Percentiles rank a stretch among this genome's conserved stretches.
Evolutionary conservation across 768 basidiomycete genomes (phyloP).

Genomic region (Macrolepiota fuliginosa): DNA sequence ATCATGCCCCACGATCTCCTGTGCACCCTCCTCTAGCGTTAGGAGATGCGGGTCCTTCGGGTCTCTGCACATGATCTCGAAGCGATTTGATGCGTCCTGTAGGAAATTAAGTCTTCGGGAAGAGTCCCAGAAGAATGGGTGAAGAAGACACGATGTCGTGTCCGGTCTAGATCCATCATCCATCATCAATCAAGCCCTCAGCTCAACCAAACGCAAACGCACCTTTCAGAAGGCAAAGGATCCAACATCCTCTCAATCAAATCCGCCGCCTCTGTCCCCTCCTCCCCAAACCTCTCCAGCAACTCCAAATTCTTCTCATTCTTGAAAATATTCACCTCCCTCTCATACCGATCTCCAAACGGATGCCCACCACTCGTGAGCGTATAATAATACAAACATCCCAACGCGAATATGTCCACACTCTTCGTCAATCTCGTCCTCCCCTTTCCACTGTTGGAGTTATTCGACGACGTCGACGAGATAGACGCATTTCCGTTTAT

Average conservation of each 20-base stretch:
- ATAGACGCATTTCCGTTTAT: conserved; percentile 32
- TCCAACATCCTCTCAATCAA: conserved; percentile 79
- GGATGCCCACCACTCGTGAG: conserved; percentile 91
- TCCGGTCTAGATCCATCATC: conserved; percentile 63
- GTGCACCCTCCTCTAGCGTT: conserved; percentile 69
- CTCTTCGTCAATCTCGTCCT: conserved; percentile 84
- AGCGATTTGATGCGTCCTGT: conserved; percentile 97
- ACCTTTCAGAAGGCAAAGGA: conserved; percentile 75
- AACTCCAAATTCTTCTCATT: conserved; percentile 68
- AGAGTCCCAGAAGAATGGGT: conserved; percentile 97
- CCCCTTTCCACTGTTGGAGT: conserved; percentile 32
- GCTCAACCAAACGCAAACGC: conserved; percentile 22
- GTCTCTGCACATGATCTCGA: conserved; percentile 96
- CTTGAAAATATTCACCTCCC: conserved; percentile 92
- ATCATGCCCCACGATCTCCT: conserved; percentile 78
- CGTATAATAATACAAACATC: conserved; percentile 93
- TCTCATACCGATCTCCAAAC: conserved; percentile 88
- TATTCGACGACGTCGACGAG: conserved; percentile 18
- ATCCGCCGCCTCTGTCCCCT: conserved; percentile 87
- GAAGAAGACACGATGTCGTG: conserved; percentile 80
- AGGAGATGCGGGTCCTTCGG: conserved; percentile 78
- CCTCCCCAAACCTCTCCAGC: conserved; percentile 84
- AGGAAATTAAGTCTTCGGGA: conserved; percentile 85
- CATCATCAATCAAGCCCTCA: neutral
- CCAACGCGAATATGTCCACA: conserved; percentile 95